Percentiles rank a stretch among this genome's conserved stretches.
Conservation (phyloP, 129 eudicot species). For the Solidago caesia region DNA sequence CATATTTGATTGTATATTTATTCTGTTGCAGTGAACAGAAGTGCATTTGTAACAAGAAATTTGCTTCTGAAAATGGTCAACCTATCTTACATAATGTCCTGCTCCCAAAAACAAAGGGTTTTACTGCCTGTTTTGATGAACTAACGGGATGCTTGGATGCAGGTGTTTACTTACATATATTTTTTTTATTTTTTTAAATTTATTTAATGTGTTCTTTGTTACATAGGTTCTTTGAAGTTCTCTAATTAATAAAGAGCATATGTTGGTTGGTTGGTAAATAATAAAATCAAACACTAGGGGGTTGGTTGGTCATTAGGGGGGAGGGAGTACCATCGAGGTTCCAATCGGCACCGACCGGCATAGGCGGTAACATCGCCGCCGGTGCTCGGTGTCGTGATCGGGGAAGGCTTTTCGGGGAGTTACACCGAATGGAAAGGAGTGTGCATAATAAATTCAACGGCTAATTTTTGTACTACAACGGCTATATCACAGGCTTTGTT, state of each 20-base stretch:
- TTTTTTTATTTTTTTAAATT: not conserved
- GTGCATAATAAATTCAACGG: no score
- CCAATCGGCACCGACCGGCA: no score
- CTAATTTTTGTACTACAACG: no score
- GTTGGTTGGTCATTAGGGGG: slow-evolving; percentile 5
- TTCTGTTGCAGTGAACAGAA: slow-evolving; percentile 63
- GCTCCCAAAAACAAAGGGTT: slow-evolving; percentile 87
- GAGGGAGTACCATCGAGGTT: no score
- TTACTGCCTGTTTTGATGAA: slow-evolving; percentile 66
- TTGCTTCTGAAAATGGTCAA: slow-evolving; percentile 75
- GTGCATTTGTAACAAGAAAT: slow-evolving; percentile 70
- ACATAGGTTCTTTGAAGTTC: not conserved
- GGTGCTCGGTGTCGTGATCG: no score
- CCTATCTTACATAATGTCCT: slow-evolving; percentile 77
- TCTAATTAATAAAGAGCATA: not conserved
- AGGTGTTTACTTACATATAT: slow-evolving; percentile 42
- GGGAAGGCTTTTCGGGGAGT: no score
- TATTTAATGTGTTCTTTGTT: not conserved
- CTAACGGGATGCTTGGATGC: slow-evolving; percentile 75
- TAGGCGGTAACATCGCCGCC: no score
- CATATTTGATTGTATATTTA: slow-evolving; percentile 12
- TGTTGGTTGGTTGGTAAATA: no score
- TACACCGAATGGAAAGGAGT: no score
- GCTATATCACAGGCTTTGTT: no score
- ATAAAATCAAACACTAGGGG: not conserved